A percentile compares a stretch with the other conserved stretches of the same genome.
phyloP scores from a whole-genome alignment of 371 early-diverging fungal genomes.

The Mortierella sp. region DNA sequence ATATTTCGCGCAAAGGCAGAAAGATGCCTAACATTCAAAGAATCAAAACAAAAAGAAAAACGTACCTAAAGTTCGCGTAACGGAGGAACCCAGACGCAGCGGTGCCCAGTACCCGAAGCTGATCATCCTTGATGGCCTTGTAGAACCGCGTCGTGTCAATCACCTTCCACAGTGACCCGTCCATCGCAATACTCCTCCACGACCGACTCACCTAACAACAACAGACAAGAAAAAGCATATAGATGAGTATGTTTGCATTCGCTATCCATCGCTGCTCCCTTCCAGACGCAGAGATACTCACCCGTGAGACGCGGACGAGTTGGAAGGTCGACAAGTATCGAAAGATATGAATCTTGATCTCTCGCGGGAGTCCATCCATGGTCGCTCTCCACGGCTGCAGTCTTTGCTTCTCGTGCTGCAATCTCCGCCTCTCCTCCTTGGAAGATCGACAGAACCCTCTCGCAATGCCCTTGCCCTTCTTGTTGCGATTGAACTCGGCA shows the following conservation, averaged over 20 bases:
- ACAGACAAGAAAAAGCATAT: not conserved
- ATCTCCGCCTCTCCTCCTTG: not conserved
- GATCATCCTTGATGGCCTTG: slow-evolving; percentile 64
- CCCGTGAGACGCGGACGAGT: slow-evolving; percentile 46
- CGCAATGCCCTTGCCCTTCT: slow-evolving; percentile 14
- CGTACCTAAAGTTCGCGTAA: slow-evolving; percentile 68
- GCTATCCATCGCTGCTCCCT: no score
- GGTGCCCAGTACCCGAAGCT: slow-evolving; percentile 60
- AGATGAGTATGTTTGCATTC: not conserved
- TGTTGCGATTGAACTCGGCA: slow-evolving; percentile 15
- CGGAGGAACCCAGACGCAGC: slow-evolving; percentile 67
- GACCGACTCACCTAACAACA: slow-evolving; percentile 37
- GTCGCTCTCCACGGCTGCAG: not conserved
- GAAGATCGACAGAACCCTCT: slow-evolving; percentile 10
- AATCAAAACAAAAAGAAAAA: not conserved
- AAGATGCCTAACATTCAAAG: not conserved
- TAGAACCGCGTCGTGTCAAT: slow-evolving; percentile 66
- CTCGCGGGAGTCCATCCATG: slow-evolving; percentile 49
- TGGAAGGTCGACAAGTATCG: slow-evolving; percentile 50
- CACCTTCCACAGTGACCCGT: slow-evolving; percentile 67
- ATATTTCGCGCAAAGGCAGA: not conserved
- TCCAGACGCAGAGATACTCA: slow-evolving; percentile 1
- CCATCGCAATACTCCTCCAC: slow-evolving; percentile 65
- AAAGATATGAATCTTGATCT: slow-evolving; percentile 47
- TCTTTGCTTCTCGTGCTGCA: not conserved